Base-by-base conservation (phyloP, 495 filamentous ascomycete genomes). In the Ramalina peruviana region DNA sequence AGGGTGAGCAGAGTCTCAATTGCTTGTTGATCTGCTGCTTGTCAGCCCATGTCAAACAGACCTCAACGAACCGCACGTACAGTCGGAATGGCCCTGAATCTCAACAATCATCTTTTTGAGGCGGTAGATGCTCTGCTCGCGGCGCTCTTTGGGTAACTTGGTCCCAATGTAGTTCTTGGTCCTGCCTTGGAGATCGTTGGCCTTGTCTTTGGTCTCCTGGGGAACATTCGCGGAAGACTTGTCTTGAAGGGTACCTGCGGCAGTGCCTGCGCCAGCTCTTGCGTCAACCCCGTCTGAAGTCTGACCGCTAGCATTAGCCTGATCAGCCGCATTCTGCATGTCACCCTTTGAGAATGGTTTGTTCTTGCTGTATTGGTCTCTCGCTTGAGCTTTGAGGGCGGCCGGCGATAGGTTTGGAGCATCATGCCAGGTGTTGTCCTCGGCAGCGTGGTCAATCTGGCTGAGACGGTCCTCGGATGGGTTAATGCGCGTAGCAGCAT, bases 101-200 rank as follows among this genome's bases (percentile, higher is more conserved):
- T 98, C 92, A 49, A 95, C 74, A 23, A 98, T 68, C 86, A 98
- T 94, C 77, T 96, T 97, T 79, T 96, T 97, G 50, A 98, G 64
- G 43, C 92, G 85, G 75, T 80, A 96, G 58, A 96, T 79, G 21
- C 80, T 80, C 71, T 94, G 90, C 3, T 97, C 88, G 26, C 90
- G 88, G 51, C 93, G 88, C 67, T 97, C 90, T 70, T 89, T 71
- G 0, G 92, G 90, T 63, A 98, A 72, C 72, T 96, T 97, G 46
- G 79, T 72, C 15, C 72, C 71, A 21, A 95, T 62, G 59, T 95
- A 97, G 49, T 82, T 75, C 60, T 73, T 79, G 23, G 79, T 72
- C 42, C 75, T 74, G 20, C 63, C 74, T 3, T 72, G 71, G 45
- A 72, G 69, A 51, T 81, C 67, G 5, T 70, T 65, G 25, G 63